Evolutionary conservation across 768 basidiomycete species (phyloP).

Genomic region (Amanita thiersii): DNA sequence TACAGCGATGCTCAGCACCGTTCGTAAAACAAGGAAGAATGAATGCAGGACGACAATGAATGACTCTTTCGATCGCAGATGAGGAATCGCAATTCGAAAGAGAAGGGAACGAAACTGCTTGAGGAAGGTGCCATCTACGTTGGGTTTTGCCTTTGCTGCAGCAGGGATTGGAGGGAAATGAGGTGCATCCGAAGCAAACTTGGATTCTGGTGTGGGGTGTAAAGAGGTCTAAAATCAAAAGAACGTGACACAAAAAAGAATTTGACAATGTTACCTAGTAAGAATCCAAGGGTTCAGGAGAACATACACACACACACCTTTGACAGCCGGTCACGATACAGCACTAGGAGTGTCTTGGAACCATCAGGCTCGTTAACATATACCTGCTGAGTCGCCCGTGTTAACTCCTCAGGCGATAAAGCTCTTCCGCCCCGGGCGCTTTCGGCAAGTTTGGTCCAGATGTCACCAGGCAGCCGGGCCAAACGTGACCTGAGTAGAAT

Average conservation of each 20-base stretch:
- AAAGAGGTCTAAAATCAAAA: slow-evolving; percentile 27
- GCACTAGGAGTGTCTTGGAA: slow-evolving; percentile 57
- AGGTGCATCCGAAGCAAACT: slow-evolving; percentile 43
- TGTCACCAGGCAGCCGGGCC: slow-evolving; percentile 23
- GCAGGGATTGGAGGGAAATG: slow-evolving; percentile 55
- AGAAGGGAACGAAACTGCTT: slow-evolving; percentile 69
- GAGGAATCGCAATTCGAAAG: slow-evolving; percentile 61
- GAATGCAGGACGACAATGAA: slow-evolving; percentile 73
- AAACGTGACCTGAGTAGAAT: slow-evolving; percentile 46
- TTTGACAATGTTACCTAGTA: background rate
- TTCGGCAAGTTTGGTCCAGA: slow-evolving; percentile 19
- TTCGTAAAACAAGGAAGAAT: slow-evolving; percentile 77
- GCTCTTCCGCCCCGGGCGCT: slow-evolving; percentile 18
- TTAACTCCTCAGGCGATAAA: slow-evolving; percentile 31
- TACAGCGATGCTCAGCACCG: slow-evolving; percentile 81
- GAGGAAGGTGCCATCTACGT: slow-evolving; percentile 62
- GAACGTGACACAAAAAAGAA: background rate
- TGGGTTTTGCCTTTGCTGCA: slow-evolving; percentile 41
- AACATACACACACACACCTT: slow-evolving; percentile 44
- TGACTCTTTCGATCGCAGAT: slow-evolving; percentile 57
- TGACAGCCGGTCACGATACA: slow-evolving; percentile 52
- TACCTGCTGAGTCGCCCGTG: slow-evolving; percentile 47
- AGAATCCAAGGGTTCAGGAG: no score
- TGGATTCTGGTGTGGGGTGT: slow-evolving; percentile 37
- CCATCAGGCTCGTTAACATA: slow-evolving; percentile 55